Percentiles rank a stretch among this genome's conserved stretches.
These are phyloP conservation scores for Apiotrichum sp. DNA, from an alignment of 1,284 basidiomycete species.

Conservation along the genomic window DNA sequence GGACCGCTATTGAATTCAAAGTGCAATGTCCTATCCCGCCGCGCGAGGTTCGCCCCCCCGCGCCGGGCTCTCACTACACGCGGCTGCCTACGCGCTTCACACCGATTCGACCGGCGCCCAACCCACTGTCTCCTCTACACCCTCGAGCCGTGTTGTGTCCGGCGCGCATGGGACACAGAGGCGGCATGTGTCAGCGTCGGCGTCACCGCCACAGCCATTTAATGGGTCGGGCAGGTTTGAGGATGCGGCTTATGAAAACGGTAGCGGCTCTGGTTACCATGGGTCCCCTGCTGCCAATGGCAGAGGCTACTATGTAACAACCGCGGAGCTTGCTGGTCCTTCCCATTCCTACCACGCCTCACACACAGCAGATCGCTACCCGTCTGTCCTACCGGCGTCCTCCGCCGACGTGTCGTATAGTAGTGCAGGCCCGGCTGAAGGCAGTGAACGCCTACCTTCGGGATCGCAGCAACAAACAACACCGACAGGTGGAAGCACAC, in stretches of 20 bases:
- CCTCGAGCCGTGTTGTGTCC: background rate
- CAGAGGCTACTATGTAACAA: background rate
- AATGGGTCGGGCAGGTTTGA: background rate
- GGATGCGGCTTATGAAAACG: background rate
- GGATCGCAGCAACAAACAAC: background rate
- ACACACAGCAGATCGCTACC: background rate
- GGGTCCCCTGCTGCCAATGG: background rate
- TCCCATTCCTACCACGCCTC: background rate
- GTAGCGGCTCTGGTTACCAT: too few relatives aligned
- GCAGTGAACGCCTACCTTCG: background rate
- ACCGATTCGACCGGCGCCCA: background rate
- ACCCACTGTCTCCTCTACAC: background rate
- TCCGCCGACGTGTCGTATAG: too few relatives aligned
- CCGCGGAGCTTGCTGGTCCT: background rate
- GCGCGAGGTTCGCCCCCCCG: conserved; percentile 20
- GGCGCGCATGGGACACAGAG: background rate
- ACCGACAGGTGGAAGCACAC: background rate
- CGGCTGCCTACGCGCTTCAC: background rate
- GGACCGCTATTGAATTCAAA: conserved; percentile 7
- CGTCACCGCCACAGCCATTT: background rate
- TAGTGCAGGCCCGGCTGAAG: too few relatives aligned
- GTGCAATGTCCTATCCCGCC: conserved; percentile 15
- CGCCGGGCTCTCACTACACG: conserved; percentile 9
- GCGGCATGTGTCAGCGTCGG: background rate
- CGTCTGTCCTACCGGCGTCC: background rate